A percentile compares a stretch with the other conserved stretches of the same genome.
phyloP scores from a whole-genome alignment of 257 asterid genomes.

The Capsicum chinense region DNA sequence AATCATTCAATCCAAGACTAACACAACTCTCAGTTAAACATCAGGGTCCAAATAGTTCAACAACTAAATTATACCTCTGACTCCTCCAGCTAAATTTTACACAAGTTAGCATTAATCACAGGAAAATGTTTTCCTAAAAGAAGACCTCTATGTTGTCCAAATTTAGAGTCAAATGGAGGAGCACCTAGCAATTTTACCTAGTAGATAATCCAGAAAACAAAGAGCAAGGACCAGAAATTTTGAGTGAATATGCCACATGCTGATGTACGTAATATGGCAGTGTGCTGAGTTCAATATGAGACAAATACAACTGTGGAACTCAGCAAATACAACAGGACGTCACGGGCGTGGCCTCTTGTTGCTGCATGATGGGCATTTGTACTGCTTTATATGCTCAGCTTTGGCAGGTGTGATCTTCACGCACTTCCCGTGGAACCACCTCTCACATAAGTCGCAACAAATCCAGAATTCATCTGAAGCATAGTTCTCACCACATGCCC shows the following conservation, averaged over 20 bases:
- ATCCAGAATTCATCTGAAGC: slow-evolving; percentile 78
- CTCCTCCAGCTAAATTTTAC: slow-evolving; percentile 15
- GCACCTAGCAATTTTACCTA: background rate
- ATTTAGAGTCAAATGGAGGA: background rate
- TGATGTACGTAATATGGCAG: slow-evolving; percentile 3
- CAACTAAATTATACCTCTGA: background rate
- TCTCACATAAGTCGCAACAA: slow-evolving; percentile 75
- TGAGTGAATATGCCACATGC: slow-evolving; percentile 18
- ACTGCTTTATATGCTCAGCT: slow-evolving; percentile 84
- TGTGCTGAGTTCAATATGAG: slow-evolving; percentile 7
- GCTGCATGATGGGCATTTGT: slow-evolving; percentile 84
- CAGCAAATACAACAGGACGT: slow-evolving; percentile 19
- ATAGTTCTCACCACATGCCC: slow-evolving; percentile 74
- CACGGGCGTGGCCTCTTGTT: slow-evolving; percentile 69
- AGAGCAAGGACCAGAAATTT: slow-evolving; percentile 19
- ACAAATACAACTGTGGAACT: slow-evolving; percentile 21
- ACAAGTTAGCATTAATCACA: slow-evolving; percentile 27
- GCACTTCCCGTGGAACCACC: slow-evolving; percentile 89
- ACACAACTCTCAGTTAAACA: background rate
- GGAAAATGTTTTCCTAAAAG: slow-evolving; percentile 28
- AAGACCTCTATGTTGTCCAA: slow-evolving; percentile 24
- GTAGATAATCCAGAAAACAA: slow-evolving; percentile 22
- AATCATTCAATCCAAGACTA: slow-evolving; percentile 12
- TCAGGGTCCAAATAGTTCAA: slow-evolving; percentile 13
- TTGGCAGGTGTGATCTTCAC: slow-evolving; percentile 84